Conservation (phyloP, 2,329 filamentous ascomycete species). For the Aspergillus luchuensis region DNA sequence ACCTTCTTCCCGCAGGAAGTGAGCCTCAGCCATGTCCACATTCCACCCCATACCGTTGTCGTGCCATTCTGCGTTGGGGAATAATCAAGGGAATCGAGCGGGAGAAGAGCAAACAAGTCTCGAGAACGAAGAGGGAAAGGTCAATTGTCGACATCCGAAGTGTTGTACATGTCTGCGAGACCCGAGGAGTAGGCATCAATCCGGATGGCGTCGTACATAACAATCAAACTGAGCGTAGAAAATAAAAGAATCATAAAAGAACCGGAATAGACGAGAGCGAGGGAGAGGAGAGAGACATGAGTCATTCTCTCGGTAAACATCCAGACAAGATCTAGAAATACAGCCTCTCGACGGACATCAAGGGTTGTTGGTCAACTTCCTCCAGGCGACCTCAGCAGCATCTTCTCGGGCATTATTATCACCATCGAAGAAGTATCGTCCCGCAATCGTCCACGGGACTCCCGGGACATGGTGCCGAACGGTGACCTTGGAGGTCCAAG, state of each 20-base stretch:
- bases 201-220: conserved; percentile 23
- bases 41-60: background rate
- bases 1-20: background rate
- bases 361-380: conserved; percentile 27
- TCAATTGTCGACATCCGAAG: conserved; percentile 22
- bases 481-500: conserved; percentile 82
- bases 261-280: conserved; percentile 11
- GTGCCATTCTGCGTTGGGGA: background rate
- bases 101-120: too few relatives aligned
- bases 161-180: conserved; percentile 28
- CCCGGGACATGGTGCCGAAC: conserved; percentile 46
- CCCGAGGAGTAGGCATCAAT: conserved; percentile 24
- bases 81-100: background rate
- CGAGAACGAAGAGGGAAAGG: background rate
- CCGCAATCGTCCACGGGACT: conserved; percentile 54
- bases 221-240: background rate
- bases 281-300: conserved; percentile 4
- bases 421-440: conserved; percentile 89
- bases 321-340: conserved; percentile 6
- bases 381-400: conserved; percentile 75
- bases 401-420: conserved; percentile 88
- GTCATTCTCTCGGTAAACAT: background rate
- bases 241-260: background rate
- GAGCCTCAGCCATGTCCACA: background rate
- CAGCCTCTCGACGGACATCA: background rate